Percentiles rank a stretch among this genome's conserved stretches.
Conservation (phyloP, 1,139 yeast genomes). For the Blastobotrys indianensis region DNA sequence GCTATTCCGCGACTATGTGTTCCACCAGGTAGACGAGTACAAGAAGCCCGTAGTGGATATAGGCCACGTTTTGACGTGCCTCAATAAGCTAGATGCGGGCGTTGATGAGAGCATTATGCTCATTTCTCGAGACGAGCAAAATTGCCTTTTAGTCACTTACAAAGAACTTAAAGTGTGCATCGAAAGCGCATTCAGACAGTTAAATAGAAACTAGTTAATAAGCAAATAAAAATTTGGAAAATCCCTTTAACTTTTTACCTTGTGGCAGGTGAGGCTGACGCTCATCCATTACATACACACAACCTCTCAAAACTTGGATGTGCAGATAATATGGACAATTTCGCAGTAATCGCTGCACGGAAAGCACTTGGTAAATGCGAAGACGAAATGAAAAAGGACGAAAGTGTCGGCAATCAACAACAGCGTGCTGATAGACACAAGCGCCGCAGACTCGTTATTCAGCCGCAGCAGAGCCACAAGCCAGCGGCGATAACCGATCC, state of each 20-base stretch:
- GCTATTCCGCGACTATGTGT: slow-evolving; percentile 77
- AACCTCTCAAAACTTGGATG: no score
- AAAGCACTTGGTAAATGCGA: no score
- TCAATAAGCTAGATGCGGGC: slow-evolving; percentile 92
- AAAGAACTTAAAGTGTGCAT: slow-evolving; percentile 60
- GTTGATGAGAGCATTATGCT: slow-evolving; percentile 75
- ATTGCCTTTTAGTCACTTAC: slow-evolving; percentile 25
- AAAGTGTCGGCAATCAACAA: no score
- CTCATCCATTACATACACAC: background rate
- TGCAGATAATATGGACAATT: no score
- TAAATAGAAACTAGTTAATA: slow-evolving; percentile 24
- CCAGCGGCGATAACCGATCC: no score
- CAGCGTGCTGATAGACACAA: no score
- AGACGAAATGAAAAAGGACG: no score
- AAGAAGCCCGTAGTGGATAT: slow-evolving; percentile 79
- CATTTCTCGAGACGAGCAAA: slow-evolving; percentile 68
- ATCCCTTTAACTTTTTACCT: no score
- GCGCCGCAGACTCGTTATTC: no score
- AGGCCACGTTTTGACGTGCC: slow-evolving; percentile 68
- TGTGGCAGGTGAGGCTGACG: no score
- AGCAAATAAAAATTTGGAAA: background rate
- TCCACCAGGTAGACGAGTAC: slow-evolving; percentile 72
- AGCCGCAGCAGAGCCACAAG: no score
- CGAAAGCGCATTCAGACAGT: slow-evolving; percentile 63
- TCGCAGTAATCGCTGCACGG: no score